Percentiles rank a stretch among this genome's conserved stretches.
phyloP scores from a whole-genome alignment of 202 grass and related monocot species.

The Zizania palustris region DNA sequence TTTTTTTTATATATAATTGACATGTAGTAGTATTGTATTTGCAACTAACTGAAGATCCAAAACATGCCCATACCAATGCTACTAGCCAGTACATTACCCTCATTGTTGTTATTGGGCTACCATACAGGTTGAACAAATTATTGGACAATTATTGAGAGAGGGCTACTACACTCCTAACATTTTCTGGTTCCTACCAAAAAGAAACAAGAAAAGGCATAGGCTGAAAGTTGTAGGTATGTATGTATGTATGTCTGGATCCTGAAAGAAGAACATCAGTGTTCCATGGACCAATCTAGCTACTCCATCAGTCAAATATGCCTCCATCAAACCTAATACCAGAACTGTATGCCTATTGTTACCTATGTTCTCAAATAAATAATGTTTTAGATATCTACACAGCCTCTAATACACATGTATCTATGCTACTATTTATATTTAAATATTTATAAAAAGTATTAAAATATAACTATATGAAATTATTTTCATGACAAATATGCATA shows the following conservation, averaged over 20 bases:
- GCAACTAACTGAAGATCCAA: slow-evolving; percentile 25
- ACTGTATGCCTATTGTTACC: slow-evolving; percentile 11
- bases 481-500: no score
- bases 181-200: slow-evolving; percentile 38
- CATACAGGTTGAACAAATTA: slow-evolving; percentile 41
- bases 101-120: slow-evolving; percentile 31
- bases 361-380: no score
- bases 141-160: slow-evolving; percentile 38
- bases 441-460: no score
- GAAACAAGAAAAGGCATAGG: slow-evolving; percentile 15
- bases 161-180: slow-evolving; percentile 9
- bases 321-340: slow-evolving; percentile 12
- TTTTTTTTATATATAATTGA: no score
- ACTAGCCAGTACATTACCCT: slow-evolving; percentile 38
- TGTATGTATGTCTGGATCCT: no score
- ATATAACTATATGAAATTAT: no score
- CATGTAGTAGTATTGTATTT: slow-evolving; percentile 22
- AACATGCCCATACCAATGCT: slow-evolving; percentile 24
- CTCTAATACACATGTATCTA: no score
- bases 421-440: no score
- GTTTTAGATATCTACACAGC: no score
- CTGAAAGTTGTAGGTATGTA: slow-evolving; percentile 21
- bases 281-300: slow-evolving; percentile 19
- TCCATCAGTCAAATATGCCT: slow-evolving; percentile 34
- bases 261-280: slow-evolving; percentile 25